Evolutionary conservation across 2,329 filamentous ascomycete species (phyloP), one percentile per base, ranked within the genome.

Genomic region (Bertia moriformis): DNA sequence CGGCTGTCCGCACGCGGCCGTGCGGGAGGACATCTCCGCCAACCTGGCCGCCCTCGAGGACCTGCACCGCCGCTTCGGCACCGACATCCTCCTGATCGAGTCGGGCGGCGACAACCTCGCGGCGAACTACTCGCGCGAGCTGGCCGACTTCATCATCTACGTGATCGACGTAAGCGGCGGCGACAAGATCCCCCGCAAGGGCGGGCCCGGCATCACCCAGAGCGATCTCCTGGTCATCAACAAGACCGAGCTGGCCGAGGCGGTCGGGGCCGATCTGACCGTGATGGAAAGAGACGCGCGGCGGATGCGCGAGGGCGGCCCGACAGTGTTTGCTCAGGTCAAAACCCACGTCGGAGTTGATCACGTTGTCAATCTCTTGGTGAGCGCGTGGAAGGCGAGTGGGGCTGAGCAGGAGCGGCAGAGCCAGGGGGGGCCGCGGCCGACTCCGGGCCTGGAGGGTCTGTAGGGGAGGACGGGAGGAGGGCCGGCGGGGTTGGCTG

Each of bases 81-180:
- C 87, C 0, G 85, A 96, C 54, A 59, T 98, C 17, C 71, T 98
- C 18, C 75, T 98, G 32, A 98, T 98, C 55, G 91, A 98, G 63
- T 87, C 78, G 14, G 91, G 91, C 35, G 91, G 91, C 42, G 91
- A 98, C 58, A 98, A 98, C 58, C 73, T 98, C 1, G 91, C 91
- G 0, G 91, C 91, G 3, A 98, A 98, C 66, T 98, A 98, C 69
- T 84, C 76, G 40, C 73, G 91, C 42, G 91, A 98, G 62, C 67
- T 98, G 47, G 91, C 91, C 2, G 91, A 98, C 59, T 98, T 83
- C 58, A 98, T 98, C 60, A 81, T 98, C 61, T 98, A 98, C 58
- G 91, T 98, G 19, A 96, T 98, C 50, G 91, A 98, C 60, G 91
- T 98, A 14, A 83, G 79, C 41, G 91, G 91, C 17, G 91, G 91